phyloP scores from a whole-genome alignment of 345 rosid species.

The Xanthoceras sorbifolium region DNA sequence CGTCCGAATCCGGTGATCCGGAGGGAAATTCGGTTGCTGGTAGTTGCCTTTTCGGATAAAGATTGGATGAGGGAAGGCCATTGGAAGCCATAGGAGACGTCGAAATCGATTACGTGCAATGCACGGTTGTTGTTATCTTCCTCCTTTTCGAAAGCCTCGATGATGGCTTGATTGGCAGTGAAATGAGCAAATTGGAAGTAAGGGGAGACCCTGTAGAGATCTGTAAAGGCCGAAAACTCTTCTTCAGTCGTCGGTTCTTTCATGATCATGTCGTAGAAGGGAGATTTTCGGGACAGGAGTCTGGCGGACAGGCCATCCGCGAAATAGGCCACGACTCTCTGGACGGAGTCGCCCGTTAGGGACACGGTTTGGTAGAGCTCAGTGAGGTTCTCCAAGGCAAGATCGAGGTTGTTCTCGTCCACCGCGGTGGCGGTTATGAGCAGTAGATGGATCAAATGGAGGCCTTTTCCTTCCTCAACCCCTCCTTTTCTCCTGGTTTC shows the following conservation, averaged over 20 bases:
- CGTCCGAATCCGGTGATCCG: conserved; percentile 54
- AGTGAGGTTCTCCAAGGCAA: conserved; percentile 40
- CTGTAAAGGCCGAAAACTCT: conserved; percentile 53
- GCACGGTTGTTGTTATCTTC: conserved; percentile 36
- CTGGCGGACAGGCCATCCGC: conserved; percentile 56
- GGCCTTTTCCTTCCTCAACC: conserved; percentile 47
- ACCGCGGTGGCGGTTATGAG: conserved; percentile 57
- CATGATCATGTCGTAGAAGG: conserved; percentile 59
- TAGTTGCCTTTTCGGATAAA: conserved; percentile 53
- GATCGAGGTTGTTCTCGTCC: conserved; percentile 37
- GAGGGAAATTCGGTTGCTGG: conserved; percentile 35
- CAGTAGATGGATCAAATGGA: conserved; percentile 62
- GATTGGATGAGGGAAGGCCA: conserved; percentile 83
- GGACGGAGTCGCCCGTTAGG: conserved; percentile 60
- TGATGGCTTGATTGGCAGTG: conserved; percentile 64
- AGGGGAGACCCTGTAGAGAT: conserved; percentile 62
- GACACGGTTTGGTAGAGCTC: conserved; percentile 49
- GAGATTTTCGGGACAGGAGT: conserved; percentile 52
- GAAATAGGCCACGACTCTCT: conserved; percentile 61
- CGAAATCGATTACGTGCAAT: conserved; percentile 63
- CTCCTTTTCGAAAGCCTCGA: conserved; percentile 60
- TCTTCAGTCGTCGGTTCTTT: conserved; percentile 49
- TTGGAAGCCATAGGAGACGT: conserved; percentile 61
- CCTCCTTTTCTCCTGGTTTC: conserved; percentile 30
- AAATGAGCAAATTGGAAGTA: conserved; percentile 73